Evolutionary conservation across 1,284 basidiomycete species (phyloP), one percentile per base, ranked within the genome.

Genomic region (Takashimella tepidaria): DNA sequence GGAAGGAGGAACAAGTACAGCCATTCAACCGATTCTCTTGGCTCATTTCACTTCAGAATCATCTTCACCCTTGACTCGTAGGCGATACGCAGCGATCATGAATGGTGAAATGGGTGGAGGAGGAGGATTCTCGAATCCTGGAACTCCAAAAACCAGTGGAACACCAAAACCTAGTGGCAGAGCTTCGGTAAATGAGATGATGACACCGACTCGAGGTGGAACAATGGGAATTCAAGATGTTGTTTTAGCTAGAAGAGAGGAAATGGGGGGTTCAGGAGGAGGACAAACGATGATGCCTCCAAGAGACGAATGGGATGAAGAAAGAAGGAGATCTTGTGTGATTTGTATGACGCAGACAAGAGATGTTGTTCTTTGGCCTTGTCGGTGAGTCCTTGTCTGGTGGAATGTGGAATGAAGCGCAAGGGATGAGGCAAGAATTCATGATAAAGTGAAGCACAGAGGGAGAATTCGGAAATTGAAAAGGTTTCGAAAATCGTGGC

Each of bases 291-390:
- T 47, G 19, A 37, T 24, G 25, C 22, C 37, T 12, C 42, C 47
- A 19, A 41, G 49, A 3, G 66, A 71, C 50, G 68, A 68, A 41
- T 69, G 67, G 53, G 73, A 73, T 37, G 70, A 71, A n/a, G 73
- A 70, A 48, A 53, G 66, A 19, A 59, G 63, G 16, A 59, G 62
- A 44, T 49, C 60, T 16, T 76, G 74, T 57, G 69, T 74, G 19
- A 66, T 75, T 8, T 76, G 74, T 61, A 69, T 68, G 59, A 57
- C 63, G n/a, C 64, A 71, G 41, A 58, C 63, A 53, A 64, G 74
- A 44, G 67, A 73, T 61, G 68, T 70, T 5, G 69, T 76, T 23
- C 57, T 74, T 6, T 74, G 70, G 69, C 74, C 74, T 13, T 76
- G 74, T 56, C 57, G 60, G 63, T 65, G 56, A 56, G 63, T 58